Evolutionary conservation across 305 asterid species (phyloP).

Genomic region (Stenogyne calaminthoides): DNA sequence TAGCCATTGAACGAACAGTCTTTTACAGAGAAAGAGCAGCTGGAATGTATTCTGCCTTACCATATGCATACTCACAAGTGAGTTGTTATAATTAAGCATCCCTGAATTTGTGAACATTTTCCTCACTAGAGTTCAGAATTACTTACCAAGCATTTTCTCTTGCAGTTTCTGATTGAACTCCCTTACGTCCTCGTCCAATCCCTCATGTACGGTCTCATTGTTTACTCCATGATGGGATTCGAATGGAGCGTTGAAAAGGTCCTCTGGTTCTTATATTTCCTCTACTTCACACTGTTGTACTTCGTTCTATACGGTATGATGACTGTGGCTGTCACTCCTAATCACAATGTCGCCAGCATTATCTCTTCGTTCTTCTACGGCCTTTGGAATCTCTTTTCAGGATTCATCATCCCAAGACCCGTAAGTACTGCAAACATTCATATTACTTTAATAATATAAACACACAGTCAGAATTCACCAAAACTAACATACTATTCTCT

Average conservation of each 20-base stretch:
- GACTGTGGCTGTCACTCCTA: conserved; percentile 65
- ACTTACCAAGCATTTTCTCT: not conserved
- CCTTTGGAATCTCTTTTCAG: conserved; percentile 73
- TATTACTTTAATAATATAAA: not conserved
- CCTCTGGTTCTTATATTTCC: conserved; percentile 61
- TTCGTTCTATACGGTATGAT: no score
- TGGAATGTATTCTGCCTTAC: conserved; percentile 68
- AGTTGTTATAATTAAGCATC: no score
- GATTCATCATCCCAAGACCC: conserved; percentile 66
- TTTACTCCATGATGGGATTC: conserved; percentile 61
- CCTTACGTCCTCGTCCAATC: conserved; percentile 58
- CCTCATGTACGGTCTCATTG: conserved; percentile 41
- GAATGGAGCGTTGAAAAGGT: conserved; percentile 55
- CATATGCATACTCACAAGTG: conserved; percentile 64
- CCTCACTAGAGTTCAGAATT: no score
- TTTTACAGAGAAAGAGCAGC: conserved; percentile 69
- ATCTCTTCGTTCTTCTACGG: conserved; percentile 52
- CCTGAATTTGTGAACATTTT: conserved; percentile 48
- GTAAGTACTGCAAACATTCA: conserved; percentile 38
- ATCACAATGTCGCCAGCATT: conserved; percentile 49
- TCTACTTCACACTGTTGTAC: no score
- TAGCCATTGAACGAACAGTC: conserved; percentile 61
- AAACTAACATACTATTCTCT: not conserved
- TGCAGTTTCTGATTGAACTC: conserved; percentile 62
- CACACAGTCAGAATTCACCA: not conserved